A percentile compares a stretch with the other conserved stretches of the same genome.
Conservation (phyloP, 371 early-diverging fungal species). For the Parasitella parasitica region DNA sequence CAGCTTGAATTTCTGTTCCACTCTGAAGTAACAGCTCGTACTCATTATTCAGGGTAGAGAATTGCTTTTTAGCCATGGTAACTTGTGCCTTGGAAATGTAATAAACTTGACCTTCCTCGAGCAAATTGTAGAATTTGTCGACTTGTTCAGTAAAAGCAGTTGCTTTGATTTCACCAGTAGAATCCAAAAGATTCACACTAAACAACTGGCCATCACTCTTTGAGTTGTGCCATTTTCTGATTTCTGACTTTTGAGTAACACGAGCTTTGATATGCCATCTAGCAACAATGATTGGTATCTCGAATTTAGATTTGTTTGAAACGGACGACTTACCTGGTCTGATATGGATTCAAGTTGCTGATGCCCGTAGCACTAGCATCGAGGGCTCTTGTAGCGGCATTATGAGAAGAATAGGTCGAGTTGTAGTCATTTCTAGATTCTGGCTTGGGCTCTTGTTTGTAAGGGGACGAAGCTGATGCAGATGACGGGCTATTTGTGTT, state of each 20-base stretch:
- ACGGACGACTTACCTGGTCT: conserved; percentile 55
- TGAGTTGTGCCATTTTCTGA: conserved; percentile 80
- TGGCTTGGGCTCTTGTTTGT: neutral
- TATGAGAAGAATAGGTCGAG: conserved; percentile 44
- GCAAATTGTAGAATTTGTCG: conserved; percentile 65
- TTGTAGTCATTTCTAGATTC: conserved; percentile 29
- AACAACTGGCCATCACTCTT: conserved; percentile 88
- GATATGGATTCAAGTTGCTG: conserved; percentile 73
- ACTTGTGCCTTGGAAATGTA: conserved; percentile 83
- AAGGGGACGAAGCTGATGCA: neutral
- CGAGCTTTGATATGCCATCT: conserved; percentile 93
- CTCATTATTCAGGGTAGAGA: conserved; percentile 78
- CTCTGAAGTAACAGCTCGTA: conserved; percentile 90
- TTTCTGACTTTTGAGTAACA: conserved; percentile 80
- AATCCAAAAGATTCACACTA: conserved; percentile 85
- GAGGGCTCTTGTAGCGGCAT: conserved; percentile 59
- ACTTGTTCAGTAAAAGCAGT: conserved; percentile 88
- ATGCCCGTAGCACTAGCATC: conserved; percentile 53
- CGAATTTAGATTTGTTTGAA: neutral
- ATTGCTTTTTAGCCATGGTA: conserved; percentile 87
- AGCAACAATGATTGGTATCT: neutral
- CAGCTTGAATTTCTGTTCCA: conserved; percentile 60
- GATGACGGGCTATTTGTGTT: neutral
- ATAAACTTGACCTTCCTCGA: conserved; percentile 83
- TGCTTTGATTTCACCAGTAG: conserved; percentile 88